phyloP scores from a whole-genome alignment of 225 moss, liverwort and hornwort genomes.

The Asterella californica region DNA sequence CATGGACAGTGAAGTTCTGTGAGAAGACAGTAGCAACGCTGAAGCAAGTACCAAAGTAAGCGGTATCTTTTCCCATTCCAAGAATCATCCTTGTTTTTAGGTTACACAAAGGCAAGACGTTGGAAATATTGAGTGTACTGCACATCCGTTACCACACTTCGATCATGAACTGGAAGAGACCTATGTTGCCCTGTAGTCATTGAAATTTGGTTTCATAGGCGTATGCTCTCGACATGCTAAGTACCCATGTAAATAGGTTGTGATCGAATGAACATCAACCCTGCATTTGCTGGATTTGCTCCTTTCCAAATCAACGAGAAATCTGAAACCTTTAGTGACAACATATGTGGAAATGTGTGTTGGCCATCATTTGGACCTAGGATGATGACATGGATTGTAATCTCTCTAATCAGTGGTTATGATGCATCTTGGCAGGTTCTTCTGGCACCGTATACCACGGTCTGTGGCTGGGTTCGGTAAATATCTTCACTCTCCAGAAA shows the following conservation, averaged over 20 bases:
- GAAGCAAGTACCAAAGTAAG: slow-evolving; percentile 76
- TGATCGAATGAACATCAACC: no score
- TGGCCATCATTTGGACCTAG: no score
- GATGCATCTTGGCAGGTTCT: slow-evolving; percentile 54
- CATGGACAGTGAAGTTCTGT: slow-evolving; percentile 72
- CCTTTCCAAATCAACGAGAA: no score
- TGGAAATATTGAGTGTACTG: background rate
- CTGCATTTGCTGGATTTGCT: no score
- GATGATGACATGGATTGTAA: background rate
- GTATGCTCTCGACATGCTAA: no score
- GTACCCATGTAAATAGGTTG: background rate
- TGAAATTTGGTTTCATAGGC: no score
- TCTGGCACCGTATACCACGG: slow-evolving; percentile 90
- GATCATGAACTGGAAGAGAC: background rate
- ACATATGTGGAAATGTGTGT: no score
- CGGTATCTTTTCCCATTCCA: background rate
- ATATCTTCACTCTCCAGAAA: slow-evolving; percentile 12
- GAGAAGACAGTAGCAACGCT: slow-evolving; percentile 80
- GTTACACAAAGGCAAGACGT: background rate
- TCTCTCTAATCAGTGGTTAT: background rate
- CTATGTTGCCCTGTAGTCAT: background rate
- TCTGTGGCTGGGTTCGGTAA: slow-evolving; percentile 92
- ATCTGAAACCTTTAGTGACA: no score
- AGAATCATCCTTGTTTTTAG: no score
- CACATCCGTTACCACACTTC: background rate